These are phyloP conservation scores for Penicillium antarcticum DNA, from an alignment of 495 filamentous ascomycete species.

Conservation along the genomic window DNA sequence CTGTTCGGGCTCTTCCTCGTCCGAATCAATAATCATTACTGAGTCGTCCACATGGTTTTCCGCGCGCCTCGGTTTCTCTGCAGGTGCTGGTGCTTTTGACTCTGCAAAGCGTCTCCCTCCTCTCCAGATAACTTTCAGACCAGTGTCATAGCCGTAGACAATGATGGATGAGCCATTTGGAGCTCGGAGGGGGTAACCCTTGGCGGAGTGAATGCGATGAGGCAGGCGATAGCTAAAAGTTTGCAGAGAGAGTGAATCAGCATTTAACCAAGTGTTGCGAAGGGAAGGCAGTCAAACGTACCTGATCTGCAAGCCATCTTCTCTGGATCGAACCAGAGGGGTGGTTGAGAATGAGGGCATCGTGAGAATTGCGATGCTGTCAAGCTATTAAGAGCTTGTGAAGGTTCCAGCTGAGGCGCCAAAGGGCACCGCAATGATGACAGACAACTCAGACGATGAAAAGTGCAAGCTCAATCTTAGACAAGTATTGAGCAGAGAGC, in stretches of 20 bases:
- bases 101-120: conserved; percentile 67
- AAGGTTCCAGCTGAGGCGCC: conserved; percentile 22
- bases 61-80: conserved; percentile 24
- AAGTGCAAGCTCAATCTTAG: not conserved
- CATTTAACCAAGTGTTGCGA: conserved; percentile 1
- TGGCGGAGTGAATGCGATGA: conserved; percentile 68
- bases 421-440: conserved; percentile 13
- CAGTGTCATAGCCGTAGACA: conserved; percentile 77
- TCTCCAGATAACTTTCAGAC: conserved; percentile 75
- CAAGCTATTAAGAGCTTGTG: conserved; percentile 8
- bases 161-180: conserved; percentile 84
- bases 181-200: conserved; percentile 70
- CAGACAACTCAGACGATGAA: not conserved
- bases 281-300: conserved; percentile 13
- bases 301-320: conserved; percentile 54
- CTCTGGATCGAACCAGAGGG: conserved; percentile 36
- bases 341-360: conserved; percentile 40
- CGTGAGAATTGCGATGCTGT: conserved; percentile 13
- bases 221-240: conserved; percentile 67
- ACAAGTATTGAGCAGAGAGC: not conserved
- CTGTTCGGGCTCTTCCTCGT: conserved; percentile 61
- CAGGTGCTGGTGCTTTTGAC: conserved; percentile 18
- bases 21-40: conserved; percentile 77
- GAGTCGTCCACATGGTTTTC: conserved; percentile 49
- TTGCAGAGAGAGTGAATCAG: conserved; percentile 8